Percentiles rank a stretch among this genome's conserved stretches.
These are phyloP conservation scores for Histomonas meleagridis DNA, from an alignment of 208 protist genomes.

Conservation along the genomic window DNA sequence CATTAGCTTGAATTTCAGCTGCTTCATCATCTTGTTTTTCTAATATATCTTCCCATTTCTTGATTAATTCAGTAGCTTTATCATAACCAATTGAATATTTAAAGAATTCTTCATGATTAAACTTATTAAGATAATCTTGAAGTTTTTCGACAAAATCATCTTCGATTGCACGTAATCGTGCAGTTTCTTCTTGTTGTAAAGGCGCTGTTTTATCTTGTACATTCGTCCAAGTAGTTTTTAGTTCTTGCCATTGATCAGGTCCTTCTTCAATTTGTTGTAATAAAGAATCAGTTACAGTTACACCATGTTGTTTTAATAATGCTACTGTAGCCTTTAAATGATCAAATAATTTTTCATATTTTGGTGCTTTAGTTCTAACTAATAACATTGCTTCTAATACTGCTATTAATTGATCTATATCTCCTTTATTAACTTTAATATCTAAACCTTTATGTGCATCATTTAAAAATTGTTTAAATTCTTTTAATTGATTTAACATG, in stretches of 20 bases:
- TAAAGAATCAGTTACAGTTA: conserved; percentile 42
- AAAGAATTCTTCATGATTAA: conserved; percentile 63
- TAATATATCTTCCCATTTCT: neutral
- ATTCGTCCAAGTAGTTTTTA: neutral
- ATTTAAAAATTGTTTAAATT: conserved; percentile 60
- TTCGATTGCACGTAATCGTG: conserved; percentile 52
- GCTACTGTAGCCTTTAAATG: conserved; percentile 51
- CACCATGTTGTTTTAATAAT: conserved; percentile 55
- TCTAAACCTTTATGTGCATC: conserved; percentile 59
- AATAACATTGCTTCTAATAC: conserved; percentile 53
- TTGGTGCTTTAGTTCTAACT: conserved; percentile 45
- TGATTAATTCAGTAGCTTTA: neutral
- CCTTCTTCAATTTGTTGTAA: neutral
- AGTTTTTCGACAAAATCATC: conserved; percentile 56
- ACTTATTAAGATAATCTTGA: conserved; percentile 61
- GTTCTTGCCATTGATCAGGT: neutral
- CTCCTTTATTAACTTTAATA: conserved; percentile 58
- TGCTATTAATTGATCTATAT: conserved; percentile 52
- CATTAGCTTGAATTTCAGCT: conserved; percentile 17
- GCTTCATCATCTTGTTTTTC: neutral
- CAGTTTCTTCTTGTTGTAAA: conserved; percentile 54
- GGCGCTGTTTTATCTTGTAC: conserved; percentile 20
- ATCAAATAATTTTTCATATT: conserved; percentile 56
- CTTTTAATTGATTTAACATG: conserved; percentile 56
- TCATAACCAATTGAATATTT: conserved; percentile 52